phyloP scores from a whole-genome alignment of 2,329 filamentous ascomycete species.

The Grosmannia clavigera region DNA sequence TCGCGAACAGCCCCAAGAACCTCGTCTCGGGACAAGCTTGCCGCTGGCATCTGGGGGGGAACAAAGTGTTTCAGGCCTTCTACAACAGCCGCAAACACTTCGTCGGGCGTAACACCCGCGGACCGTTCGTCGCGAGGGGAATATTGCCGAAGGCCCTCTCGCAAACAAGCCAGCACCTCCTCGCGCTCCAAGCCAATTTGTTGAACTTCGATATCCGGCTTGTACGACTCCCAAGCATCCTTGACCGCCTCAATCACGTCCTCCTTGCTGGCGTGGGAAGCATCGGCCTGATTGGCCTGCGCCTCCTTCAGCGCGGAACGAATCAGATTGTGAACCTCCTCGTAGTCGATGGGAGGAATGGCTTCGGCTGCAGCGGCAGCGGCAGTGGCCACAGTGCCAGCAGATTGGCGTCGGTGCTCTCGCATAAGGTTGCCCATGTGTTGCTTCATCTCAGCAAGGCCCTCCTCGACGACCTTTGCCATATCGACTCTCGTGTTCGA shows the following conservation, averaged over 20 bases:
- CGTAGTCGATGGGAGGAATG: constrained; percentile 51
- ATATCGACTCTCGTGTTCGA: constrained; percentile 56
- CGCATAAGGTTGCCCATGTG: constrained; percentile 72
- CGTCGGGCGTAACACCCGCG: constrained; percentile 60
- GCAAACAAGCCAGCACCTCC: constrained; percentile 75
- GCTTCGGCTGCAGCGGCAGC: constrained; percentile 40
- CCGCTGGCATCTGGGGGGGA: constrained; percentile 57
- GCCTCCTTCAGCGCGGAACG: constrained; percentile 60
- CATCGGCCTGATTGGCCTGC: constrained; percentile 33
- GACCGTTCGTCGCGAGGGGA: constrained; percentile 39
- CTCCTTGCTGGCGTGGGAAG: constrained; percentile 53
- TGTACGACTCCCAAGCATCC: constrained; percentile 89
- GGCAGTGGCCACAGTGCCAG: constrained; percentile 32
- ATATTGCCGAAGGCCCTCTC: constrained; percentile 74
- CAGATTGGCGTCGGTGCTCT: constrained; percentile 59
- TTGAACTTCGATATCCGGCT: constrained; percentile 82
- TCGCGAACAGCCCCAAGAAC: constrained; percentile 74
- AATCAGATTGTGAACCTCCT: constrained; percentile 77
- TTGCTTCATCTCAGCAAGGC: constrained; percentile 68
- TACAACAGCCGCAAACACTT: constrained; percentile 76
- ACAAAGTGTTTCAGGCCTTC: constrained; percentile 73
- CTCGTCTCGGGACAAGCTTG: constrained; percentile 61
- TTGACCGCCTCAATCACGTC: constrained; percentile 78
- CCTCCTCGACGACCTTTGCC: constrained; percentile 64
- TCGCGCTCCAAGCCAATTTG: constrained; percentile 84